Evolutionary conservation across 345 rosid species (phyloP).

Genomic region (Eucalyptus cloeziana): DNA sequence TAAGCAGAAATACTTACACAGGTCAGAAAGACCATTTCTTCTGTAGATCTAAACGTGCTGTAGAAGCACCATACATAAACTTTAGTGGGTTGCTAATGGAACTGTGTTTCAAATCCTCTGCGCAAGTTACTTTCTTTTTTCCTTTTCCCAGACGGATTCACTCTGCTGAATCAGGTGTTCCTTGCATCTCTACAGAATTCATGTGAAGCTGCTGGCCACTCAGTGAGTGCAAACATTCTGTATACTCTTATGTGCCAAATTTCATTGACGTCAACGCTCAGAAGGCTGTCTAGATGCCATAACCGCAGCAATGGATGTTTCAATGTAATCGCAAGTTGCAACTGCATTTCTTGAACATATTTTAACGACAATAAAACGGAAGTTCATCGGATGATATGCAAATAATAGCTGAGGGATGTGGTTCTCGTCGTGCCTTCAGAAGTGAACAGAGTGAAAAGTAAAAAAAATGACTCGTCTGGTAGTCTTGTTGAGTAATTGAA

Average conservation of each 20-base stretch:
- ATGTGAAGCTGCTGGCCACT: not conserved
- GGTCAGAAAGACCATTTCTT: not conserved
- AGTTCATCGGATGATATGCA: not conserved
- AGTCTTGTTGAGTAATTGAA: no score
- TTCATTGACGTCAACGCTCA: not conserved
- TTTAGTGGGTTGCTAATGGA: not conserved
- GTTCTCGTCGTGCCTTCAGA: not conserved
- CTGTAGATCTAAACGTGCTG: not conserved
- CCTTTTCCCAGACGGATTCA: not conserved
- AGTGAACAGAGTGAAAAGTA: not conserved
- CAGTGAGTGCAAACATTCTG: not conserved
- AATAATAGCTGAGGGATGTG: not conserved
- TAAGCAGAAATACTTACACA: not conserved
- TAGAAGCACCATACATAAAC: not conserved
- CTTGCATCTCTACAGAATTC: not conserved
- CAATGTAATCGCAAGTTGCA: not conserved
- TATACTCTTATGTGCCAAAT: not conserved
- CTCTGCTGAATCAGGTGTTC: not conserved
- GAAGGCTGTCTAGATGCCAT: not conserved
- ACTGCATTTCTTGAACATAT: not conserved
- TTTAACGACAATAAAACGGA: not conserved
- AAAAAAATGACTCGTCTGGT: not conserved
- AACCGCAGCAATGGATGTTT: not conserved
- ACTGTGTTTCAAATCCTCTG: not conserved
- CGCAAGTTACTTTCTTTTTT: not conserved